These are phyloP conservation scores for Boletus huronensis DNA, from an alignment of 768 basidiomycete genomes.

Conservation along the genomic window DNA sequence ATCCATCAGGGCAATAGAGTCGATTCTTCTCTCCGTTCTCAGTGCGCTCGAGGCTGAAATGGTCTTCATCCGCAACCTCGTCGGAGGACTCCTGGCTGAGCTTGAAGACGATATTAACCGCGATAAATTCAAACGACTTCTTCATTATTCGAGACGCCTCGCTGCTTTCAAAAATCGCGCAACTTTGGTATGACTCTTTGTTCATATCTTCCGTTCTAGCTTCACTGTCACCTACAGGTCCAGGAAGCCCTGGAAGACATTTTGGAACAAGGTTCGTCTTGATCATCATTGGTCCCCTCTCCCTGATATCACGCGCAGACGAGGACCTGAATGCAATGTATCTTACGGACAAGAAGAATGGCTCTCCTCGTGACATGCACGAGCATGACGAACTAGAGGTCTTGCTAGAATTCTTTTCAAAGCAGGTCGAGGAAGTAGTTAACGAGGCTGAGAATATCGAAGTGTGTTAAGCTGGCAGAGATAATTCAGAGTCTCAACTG, in stretches of 20 bases:
- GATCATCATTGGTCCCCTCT: not conserved
- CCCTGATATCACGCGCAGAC: conserved; percentile 45
- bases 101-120: conserved; percentile 95
- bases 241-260: conserved; percentile 91
- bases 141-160: conserved; percentile 89
- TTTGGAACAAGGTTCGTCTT: conserved; percentile 72
- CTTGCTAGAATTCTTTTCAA: conserved; percentile 89
- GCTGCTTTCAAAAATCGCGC: conserved; percentile 90
- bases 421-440: conserved; percentile 96
- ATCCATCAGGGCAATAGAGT: conserved; percentile 79
- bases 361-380: conserved; percentile 51
- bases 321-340: conserved; percentile 97
- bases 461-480: conserved; percentile 37
- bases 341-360: conserved; percentile 78
- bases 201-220: not conserved
- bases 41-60: conserved; percentile 95
- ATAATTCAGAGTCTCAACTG: not conserved
- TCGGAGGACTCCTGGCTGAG: conserved; percentile 86
- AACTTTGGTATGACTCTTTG: conserved; percentile 52
- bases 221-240: conserved; percentile 47
- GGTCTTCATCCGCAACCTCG: conserved; percentile 88
- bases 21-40: conserved; percentile 85
- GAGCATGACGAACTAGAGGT: conserved; percentile 95
- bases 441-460: conserved; percentile 88
- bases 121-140: conserved; percentile 86